These are phyloP conservation scores for Penicillium vulpinum DNA, from an alignment of 2,329 filamentous ascomycete genomes.

Conservation along the genomic window DNA sequence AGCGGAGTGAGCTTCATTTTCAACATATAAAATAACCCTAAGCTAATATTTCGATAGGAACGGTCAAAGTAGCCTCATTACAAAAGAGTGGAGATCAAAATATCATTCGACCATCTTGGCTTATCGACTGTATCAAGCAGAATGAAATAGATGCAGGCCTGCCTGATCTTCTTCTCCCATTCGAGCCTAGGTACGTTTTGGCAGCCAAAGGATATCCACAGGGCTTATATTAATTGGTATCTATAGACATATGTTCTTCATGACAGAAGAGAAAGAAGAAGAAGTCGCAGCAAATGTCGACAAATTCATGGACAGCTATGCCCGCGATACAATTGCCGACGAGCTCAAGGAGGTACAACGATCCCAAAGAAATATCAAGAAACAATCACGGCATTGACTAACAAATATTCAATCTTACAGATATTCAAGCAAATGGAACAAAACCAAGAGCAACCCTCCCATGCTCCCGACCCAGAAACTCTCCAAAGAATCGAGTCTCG, in stretches of 20 bases:
- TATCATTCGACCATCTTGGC: conserved; percentile 78
- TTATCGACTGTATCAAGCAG: conserved; percentile 74
- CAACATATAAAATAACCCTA: no score
- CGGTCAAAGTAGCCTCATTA: conserved; percentile 79
- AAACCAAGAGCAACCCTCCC: conserved; percentile 16
- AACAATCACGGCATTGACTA: background rate
- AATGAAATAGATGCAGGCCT: conserved; percentile 56
- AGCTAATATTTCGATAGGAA: conserved; percentile 36
- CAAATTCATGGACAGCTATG: conserved; percentile 78
- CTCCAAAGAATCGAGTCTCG: conserved; percentile 57
- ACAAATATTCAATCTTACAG: conserved; percentile 14
- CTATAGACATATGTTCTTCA: conserved; percentile 71
- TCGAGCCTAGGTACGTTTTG: conserved; percentile 52
- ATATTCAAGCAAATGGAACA: conserved; percentile 47
- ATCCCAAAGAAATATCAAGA: background rate
- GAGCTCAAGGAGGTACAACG: conserved; percentile 57
- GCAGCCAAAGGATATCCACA: conserved; percentile 29
- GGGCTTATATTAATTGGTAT: conserved; percentile 20
- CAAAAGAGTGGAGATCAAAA: conserved; percentile 70
- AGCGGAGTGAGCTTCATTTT: conserved; percentile 58
- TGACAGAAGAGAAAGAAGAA: conserved; percentile 56
- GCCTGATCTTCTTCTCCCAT: conserved; percentile 62
- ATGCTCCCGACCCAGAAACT: conserved; percentile 52
- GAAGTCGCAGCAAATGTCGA: conserved; percentile 67
- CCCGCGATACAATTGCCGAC: conserved; percentile 63